A percentile compares a stretch with the other conserved stretches of the same genome.
Conservation (phyloP, 2,329 filamentous ascomycete species). For the Cucurbitaria berberidis region DNA sequence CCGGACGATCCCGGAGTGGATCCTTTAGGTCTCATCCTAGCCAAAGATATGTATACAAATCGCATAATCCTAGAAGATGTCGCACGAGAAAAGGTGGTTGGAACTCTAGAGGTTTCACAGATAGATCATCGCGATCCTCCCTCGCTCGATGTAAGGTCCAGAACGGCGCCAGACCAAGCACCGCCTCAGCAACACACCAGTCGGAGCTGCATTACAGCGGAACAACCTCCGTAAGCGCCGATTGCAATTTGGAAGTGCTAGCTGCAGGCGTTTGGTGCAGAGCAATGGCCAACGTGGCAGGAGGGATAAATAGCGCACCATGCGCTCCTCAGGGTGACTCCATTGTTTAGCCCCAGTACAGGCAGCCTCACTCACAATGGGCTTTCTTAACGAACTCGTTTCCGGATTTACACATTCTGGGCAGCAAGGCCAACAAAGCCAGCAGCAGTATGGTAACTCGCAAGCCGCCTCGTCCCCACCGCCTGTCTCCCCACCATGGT, state of each 20-base stretch:
- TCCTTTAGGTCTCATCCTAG: neutral
- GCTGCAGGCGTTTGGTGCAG: neutral
- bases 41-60: slow-evolving; percentile 5
- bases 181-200: slow-evolving; percentile 1
- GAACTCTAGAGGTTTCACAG: neutral
- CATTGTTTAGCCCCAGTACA: neutral
- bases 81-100: neutral
- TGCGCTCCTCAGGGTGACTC: neutral
- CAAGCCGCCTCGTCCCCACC: slow-evolving; percentile 17
- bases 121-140: neutral
- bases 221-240: slow-evolving; percentile 4
- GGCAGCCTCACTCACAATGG: slow-evolving; percentile 20
- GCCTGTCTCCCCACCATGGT: slow-evolving; percentile 35
- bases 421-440: slow-evolving; percentile 17
- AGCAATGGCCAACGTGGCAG: neutral
- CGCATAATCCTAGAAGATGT: neutral
- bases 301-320: slow-evolving; percentile 18
- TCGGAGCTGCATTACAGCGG: neutral
- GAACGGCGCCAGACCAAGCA: slow-evolving; percentile 5
- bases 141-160: neutral
- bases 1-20: no score
- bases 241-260: slow-evolving; percentile 5
- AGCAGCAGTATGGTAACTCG: slow-evolving; percentile 13
- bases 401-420: slow-evolving; percentile 21
- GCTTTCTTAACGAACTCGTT: slow-evolving; percentile 27